Conservation (phyloP, 345 rosid species). For the Excoecaria cochinchinensis region DNA sequence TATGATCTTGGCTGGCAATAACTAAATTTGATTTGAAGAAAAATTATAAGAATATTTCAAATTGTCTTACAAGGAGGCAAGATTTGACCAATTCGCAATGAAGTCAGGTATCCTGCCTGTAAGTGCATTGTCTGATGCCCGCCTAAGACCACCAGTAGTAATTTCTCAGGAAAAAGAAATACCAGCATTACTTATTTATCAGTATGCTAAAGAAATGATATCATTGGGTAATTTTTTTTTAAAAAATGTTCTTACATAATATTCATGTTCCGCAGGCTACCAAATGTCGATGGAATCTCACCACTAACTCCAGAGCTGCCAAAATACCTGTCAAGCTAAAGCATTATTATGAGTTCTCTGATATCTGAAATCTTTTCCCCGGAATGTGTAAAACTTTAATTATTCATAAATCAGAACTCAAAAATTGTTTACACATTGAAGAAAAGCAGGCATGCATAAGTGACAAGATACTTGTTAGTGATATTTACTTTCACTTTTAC, state of each 20-base stretch:
- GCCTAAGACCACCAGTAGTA: conserved; percentile 34
- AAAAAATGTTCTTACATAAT: conserved; percentile 34
- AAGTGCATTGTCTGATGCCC: conserved; percentile 56
- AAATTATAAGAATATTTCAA: background rate
- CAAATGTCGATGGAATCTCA: conserved; percentile 50
- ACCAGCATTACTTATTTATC: background rate
- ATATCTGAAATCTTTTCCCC: background rate
- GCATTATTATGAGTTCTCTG: background rate
- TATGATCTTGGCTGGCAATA: background rate
- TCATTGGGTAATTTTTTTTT: background rate
- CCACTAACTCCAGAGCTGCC: conserved; percentile 62
- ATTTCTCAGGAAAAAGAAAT: background rate
- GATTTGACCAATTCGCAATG: conserved; percentile 62
- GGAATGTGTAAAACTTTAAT: background rate
- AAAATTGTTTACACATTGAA: background rate
- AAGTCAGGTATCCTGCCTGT: conserved; percentile 70
- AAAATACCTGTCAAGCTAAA: conserved; percentile 40
- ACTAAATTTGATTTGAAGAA: background rate
- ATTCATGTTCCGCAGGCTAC: conserved; percentile 31
- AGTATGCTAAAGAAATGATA: background rate
- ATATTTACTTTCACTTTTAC: too few species aligned
- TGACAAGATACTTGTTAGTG: too few species aligned
- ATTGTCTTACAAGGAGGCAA: conserved; percentile 43
- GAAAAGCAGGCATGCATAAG: background rate
- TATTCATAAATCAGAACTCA: background rate